Percentiles rank a stretch among this genome's conserved stretches.
Conservation (phyloP, 495 filamentous ascomycete genomes). For the Neurospora cerealis region DNA sequence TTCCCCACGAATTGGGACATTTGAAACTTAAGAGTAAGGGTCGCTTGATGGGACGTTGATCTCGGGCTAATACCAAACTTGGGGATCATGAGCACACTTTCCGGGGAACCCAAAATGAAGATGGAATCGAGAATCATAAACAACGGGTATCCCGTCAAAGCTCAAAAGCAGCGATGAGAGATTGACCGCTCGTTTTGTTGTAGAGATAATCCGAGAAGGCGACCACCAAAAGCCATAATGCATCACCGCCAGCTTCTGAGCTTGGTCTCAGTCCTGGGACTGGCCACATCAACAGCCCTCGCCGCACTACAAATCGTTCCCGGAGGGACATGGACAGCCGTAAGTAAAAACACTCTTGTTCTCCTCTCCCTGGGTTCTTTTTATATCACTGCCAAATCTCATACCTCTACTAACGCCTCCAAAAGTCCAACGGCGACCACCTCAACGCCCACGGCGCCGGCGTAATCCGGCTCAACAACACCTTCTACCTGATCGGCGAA, state of each 20-base stretch:
- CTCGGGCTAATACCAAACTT: background rate
- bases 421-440: constrained; percentile 41
- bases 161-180: background rate
- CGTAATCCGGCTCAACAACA: constrained; percentile 41
- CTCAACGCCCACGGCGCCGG: constrained; percentile 53
- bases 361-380: background rate
- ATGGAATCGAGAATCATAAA: background rate
- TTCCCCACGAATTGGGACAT: background rate
- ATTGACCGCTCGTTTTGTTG: background rate
- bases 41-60: background rate
- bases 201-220: background rate
- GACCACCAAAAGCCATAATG: background rate
- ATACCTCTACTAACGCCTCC: background rate
- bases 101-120: background rate
- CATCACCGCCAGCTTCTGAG: background rate
- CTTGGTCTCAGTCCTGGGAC: background rate
- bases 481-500: constrained; percentile 57
- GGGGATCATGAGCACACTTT: background rate
- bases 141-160: background rate
- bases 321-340: constrained; percentile 40
- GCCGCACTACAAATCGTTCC: constrained; percentile 32
- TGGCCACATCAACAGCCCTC: background rate
- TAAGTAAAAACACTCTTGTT: constrained; percentile 3
- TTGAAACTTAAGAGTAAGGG: background rate
- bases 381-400: background rate